These are phyloP conservation scores for Centrapalus pauciflorus DNA, from an alignment of 129 eudicot genomes.

Conservation along the genomic window DNA sequence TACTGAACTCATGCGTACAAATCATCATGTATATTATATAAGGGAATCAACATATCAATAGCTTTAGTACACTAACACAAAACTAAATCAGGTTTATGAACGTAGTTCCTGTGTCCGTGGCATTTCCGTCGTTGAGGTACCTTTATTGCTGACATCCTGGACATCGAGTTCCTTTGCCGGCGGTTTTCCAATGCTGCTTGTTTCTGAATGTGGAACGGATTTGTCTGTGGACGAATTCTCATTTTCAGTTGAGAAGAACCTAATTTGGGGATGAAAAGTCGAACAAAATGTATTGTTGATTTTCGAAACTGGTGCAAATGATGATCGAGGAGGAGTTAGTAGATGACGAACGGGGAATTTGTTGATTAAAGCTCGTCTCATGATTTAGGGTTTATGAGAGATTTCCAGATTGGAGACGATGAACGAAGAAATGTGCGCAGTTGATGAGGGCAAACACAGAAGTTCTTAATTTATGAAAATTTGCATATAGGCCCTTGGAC, in stretches of 20 bases:
- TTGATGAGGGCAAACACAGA: background rate
- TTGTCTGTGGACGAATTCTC: slow-evolving; percentile 22
- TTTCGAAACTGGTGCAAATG: background rate
- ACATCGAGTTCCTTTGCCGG: slow-evolving; percentile 25
- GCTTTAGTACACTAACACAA: background rate
- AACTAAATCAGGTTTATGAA: slow-evolving; percentile 11
- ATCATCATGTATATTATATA: background rate
- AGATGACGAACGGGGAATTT: slow-evolving; percentile 23
- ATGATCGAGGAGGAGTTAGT: slow-evolving; percentile 13
- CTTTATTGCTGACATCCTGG: slow-evolving; percentile 53
- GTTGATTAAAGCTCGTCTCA: slow-evolving; percentile 40
- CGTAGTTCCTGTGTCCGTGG: background rate
- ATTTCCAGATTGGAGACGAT: slow-evolving; percentile 14
- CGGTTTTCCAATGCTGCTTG: slow-evolving; percentile 7
- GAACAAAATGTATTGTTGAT: background rate
- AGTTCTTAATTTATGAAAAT: background rate
- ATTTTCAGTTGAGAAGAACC: slow-evolving; percentile 35
- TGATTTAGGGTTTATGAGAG: slow-evolving; percentile 36
- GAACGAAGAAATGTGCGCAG: background rate
- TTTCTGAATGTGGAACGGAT: slow-evolving; percentile 7
- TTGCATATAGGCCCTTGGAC: slow-evolving; percentile 1
- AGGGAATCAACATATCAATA: background rate
- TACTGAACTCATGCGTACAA: background rate
- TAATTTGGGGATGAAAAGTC: slow-evolving; percentile 5
- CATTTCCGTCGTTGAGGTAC: slow-evolving; percentile 22